Percentiles rank a stretch among this genome's conserved stretches.
These are phyloP conservation scores for Medicago lupulina DNA, from an alignment of 306 rosid genomes.

Conservation along the genomic window DNA sequence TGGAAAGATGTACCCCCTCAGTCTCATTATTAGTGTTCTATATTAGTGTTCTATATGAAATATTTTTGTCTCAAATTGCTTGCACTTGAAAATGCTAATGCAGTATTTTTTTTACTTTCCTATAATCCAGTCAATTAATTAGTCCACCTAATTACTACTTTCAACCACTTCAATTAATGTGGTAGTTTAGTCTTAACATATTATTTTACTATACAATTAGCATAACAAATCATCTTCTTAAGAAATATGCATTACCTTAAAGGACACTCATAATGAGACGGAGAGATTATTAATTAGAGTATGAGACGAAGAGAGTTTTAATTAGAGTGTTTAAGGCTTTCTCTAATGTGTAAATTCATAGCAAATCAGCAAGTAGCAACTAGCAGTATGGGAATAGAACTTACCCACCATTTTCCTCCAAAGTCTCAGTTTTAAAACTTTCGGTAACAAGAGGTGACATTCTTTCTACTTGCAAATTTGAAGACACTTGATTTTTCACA, in stretches of 20 bases:
- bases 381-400: conserved; percentile 38
- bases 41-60: not conserved
- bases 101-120: not conserved
- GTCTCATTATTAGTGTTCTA: not conserved
- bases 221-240: not conserved
- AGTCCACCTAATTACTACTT: conserved; percentile 1
- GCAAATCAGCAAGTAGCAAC: conserved; percentile 32
- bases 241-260: not conserved
- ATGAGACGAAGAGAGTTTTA: not conserved
- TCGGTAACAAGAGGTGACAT: conserved; percentile 45
- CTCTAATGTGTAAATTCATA: conserved; percentile 26
- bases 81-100: not conserved
- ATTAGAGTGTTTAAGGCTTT: conserved; percentile 12
- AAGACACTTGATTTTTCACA: conserved; percentile 46
- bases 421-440: conserved; percentile 48
- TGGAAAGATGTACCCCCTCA: not conserved
- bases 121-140: not conserved
- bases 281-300: not conserved
- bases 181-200: not conserved
- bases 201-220: not conserved
- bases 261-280: not conserved
- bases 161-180: not conserved
- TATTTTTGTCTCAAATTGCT: not conserved
- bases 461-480: conserved; percentile 54
- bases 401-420: conserved; percentile 64